Base-by-base conservation (phyloP, 257 asterid species). In the Asclepias syriaca region DNA sequence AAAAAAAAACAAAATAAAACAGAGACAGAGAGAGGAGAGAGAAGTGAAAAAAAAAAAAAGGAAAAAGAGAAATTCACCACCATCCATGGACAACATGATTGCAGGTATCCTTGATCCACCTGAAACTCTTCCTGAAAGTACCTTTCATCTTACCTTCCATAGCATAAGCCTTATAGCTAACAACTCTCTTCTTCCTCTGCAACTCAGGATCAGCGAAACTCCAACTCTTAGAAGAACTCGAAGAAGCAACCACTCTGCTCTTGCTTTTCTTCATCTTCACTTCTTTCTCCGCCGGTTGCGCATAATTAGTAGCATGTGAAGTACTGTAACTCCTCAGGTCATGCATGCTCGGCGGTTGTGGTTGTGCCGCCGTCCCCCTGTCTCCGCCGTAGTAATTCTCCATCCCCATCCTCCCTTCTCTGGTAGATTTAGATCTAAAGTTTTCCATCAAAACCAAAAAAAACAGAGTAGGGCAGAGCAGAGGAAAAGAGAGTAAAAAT, bases 311-410 rank as follows among this genome's bases (percentile, higher is more conserved):
- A 71, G 72, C 77, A 55, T 81, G 66, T 40, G 85, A 77, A 55
- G 95, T 87, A 77, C 95, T 93, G 84, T 80, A 89, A 79, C 97
- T 90, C 22, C 98, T 88, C 50, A 92, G 80, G 34, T 83, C 93
- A 46, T 77, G 75, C 84, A 79, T 76, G 71, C 57, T 24, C 22
- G 82, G 84, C 6, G 73, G 1, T 7, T 43, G 48, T 9, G 75
- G 1, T 0, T 43, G 12, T 9, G 48, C 48, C 21, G 7, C 56
- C 46, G 19, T 29, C 50, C 19, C 8, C 58, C 61, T n/a, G 8
- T 24, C 68, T 18, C 72, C 72, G 10, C 72, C 72, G 10, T 45
- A 53, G 74, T 72, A 72, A 54, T 53, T 32, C 4, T 53, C 77
- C 19, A 57, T 32, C 16, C 24, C 69, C 81, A 48, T 78, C 65